Percentiles rank a stretch among this genome's conserved stretches.
phyloP scores from a whole-genome alignment of 2,329 filamentous ascomycete genomes.

The Cephalotrichum gorgonifer region DNA sequence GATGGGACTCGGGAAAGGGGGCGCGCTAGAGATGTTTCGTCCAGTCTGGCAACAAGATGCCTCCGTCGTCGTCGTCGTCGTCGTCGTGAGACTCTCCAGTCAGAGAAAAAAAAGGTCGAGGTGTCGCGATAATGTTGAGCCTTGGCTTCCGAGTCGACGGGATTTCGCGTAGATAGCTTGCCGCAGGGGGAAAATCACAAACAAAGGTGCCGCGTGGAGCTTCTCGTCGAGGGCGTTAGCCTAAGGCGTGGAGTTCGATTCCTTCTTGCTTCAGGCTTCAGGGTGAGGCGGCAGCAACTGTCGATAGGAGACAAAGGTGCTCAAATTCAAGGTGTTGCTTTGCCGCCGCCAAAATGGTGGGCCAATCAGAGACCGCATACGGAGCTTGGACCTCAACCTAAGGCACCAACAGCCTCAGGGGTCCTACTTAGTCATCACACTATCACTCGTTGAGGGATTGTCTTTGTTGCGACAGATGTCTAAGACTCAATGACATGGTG shows the following conservation, averaged over 20 bases:
- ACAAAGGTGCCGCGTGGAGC: not conserved
- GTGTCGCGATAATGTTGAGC: not conserved
- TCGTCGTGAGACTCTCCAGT: no score
- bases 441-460: not conserved
- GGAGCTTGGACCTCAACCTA: not conserved
- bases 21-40: not conserved
- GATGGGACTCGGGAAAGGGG: not conserved
- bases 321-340: slow-evolving; percentile 2
- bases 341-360: slow-evolving; percentile 1
- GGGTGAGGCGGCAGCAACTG: slow-evolving; percentile 1
- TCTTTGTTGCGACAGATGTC: no score
- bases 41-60: no score
- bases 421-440: not conserved
- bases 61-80: no score
- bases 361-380: slow-evolving; percentile 1
- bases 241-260: no score
- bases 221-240: not conserved
- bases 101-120: not conserved
- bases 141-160: not conserved
- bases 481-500: no score
- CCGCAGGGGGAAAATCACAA: not conserved
- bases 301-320: slow-evolving; percentile 2
- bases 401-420: slow-evolving; percentile 2
- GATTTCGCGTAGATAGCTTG: not conserved
- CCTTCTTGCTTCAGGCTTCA: not conserved